phyloP scores from a whole-genome alignment of 345 rosid species.

The Hevea brasiliensis region DNA sequence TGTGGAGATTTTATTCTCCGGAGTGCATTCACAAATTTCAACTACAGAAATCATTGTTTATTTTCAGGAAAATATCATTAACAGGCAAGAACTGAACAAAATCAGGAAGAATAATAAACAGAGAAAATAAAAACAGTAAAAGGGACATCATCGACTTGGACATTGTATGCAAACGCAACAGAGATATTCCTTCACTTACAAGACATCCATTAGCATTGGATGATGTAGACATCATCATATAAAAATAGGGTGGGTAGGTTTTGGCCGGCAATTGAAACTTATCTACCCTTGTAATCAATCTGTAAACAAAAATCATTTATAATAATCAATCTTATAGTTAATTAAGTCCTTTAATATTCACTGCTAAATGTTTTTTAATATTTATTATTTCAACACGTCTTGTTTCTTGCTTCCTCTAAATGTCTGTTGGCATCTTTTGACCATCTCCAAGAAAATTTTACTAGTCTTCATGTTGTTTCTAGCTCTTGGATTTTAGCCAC shows the following conservation, averaged over 20 bases:
- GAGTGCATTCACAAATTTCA: not conserved
- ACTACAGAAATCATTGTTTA: not conserved
- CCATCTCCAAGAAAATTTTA: slow-evolving; percentile 13
- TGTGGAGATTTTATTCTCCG: not conserved
- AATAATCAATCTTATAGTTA: not conserved
- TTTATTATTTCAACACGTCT: not conserved
- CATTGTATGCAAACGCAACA: not conserved
- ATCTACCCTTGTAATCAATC: not conserved
- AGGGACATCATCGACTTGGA: slow-evolving; percentile 2
- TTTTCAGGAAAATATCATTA: not conserved
- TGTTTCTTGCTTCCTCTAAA: slow-evolving; percentile 3
- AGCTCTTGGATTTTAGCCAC: slow-evolving; percentile 4
- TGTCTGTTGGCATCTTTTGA: slow-evolving; percentile 7
- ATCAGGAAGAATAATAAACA: not conserved
- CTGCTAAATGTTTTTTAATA: not conserved
- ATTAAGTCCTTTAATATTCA: not conserved
- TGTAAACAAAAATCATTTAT: not conserved
- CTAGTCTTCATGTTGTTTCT: not conserved
- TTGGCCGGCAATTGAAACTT: too few relatives aligned
- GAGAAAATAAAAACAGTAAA: not conserved
- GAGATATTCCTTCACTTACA: not conserved
- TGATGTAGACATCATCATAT: not conserved
- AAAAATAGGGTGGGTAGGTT: not conserved
- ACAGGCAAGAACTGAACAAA: not conserved
- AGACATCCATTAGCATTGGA: not conserved